Base-by-base conservation (phyloP, 2,329 filamentous ascomycete genomes). In the Trichoderma asperellum region DNA sequence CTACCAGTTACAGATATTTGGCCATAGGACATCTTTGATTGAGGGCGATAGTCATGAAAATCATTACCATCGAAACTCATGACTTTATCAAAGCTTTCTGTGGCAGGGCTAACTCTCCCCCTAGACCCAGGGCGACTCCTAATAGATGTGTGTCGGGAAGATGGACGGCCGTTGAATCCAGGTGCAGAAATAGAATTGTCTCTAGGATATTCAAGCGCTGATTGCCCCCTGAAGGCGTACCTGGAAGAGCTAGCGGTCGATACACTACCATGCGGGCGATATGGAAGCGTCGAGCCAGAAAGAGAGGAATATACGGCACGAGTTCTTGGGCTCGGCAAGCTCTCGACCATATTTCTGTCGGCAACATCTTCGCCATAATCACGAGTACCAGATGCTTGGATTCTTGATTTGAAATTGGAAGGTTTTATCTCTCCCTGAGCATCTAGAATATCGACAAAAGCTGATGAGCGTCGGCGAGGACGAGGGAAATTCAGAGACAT, bases 331-430 rank as follows among this genome's bases (percentile, higher is more conserved):
- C 79, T 80, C 8, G 76, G 73, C 6, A 81, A 70, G 63, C 80
- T 73, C 29, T 79, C 75, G 4, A 76, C 77, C 57, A 88, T 79
- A 71, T 91, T 91, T 40, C 89, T 82, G 72, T 89, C 87, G 1
- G 87, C 88, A 1, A 90, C 87, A 74, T 90, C 88, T 75, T 91
- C 89, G n/a, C 85, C 88, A 72, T 88, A 89, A 61, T 86, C 83
- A 55, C 83, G 81, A 0, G 80, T 79, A 1, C 87, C 87, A 0
- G 85, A 75, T 0, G 87, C 86, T 67, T 82, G 76, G 2, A 88
- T 73, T 18, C 86, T 81, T 11, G 79, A 79, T 59, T 79, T 78
- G 72, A 88, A 88, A 70, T 86, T 81, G 2, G 81, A 78, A 0
- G 83, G 82, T 34, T 76, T 83, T 49, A 89, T 79, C 32, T 81